A percentile compares a stretch with the other conserved stretches of the same genome.
Evolutionary conservation across 768 basidiomycete genomes (phyloP).

Genomic region (Kwoniella newhampshirensis): DNA sequence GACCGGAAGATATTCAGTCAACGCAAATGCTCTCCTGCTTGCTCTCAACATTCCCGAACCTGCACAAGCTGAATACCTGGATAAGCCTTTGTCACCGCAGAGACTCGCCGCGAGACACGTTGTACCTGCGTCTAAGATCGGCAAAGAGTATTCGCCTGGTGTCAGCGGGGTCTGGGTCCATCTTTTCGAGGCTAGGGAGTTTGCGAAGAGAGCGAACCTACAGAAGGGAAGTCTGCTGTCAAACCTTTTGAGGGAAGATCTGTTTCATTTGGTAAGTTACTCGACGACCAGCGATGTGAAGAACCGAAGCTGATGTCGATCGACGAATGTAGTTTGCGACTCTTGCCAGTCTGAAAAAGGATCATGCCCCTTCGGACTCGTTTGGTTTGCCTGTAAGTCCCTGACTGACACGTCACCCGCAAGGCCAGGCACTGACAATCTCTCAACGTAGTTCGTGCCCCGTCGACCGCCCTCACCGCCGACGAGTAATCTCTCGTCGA

Average conservation of each 20-base stretch:
- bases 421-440: neutral
- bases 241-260: constrained; percentile 31
- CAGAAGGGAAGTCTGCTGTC: constrained; percentile 11
- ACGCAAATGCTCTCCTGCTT: constrained; percentile 34
- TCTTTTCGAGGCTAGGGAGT: constrained; percentile 25
- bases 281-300: neutral
- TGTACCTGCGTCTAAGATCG: constrained; percentile 8
- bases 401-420: neutral
- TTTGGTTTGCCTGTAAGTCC: constrained; percentile 26
- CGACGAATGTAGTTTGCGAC: constrained; percentile 20
- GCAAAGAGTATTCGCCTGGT: constrained; percentile 21
- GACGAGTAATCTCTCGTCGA: constrained; percentile 8
- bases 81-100: constrained; percentile 16
- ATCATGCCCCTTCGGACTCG: constrained; percentile 19
- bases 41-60: constrained; percentile 31
- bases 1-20: constrained; percentile 29
- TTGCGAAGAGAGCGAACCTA: constrained; percentile 21
- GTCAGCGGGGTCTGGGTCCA: constrained; percentile 36
- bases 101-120: constrained; percentile 21
- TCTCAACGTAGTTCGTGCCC: neutral
- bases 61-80: constrained; percentile 29
- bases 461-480: constrained; percentile 6
- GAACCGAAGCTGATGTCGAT: constrained; percentile 2
- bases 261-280: constrained; percentile 30
- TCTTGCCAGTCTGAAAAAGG: constrained; percentile 21